Base-by-base conservation (phyloP, 2,329 filamentous ascomycete genomes). In the Nannizziopsis barbatae region DNA sequence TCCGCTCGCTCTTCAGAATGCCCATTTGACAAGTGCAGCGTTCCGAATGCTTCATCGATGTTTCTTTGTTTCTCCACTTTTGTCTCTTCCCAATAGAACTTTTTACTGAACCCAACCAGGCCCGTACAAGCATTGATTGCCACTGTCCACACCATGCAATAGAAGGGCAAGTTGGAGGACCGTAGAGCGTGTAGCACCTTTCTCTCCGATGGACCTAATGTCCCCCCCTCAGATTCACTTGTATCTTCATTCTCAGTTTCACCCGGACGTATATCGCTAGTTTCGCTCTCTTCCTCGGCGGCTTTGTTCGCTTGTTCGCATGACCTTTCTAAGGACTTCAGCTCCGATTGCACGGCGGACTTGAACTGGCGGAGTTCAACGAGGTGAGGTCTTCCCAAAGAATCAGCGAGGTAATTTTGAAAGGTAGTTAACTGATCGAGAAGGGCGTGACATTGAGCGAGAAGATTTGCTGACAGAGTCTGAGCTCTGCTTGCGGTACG, bases 121-220 rank as follows among this genome's bases (percentile, higher is more conserved):
- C 76, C 74, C 0, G 61, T 66, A 49, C 75, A 78, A 8, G 57
- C 57, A 14, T 65, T 67, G 60, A 80, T 83, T 12, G 78, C 79
- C 17, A 75, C 72, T 22, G 65, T 63, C 82, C 82, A 85, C 2
- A 84, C 70, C 5, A 76, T 72, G 53, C 78, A 73, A 47, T 80
- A 77, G 58, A 83, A 84, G 0, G 77, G 73, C 9, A 84, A 58
- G 62, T 86, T 86, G 0, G 79, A 82, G 6, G 79, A 82, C 43
- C 75, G 71, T 40, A 83, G 66, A 22, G 75, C 73, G 58, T 83
- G 77, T n/a, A 70, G 60, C 12, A 69, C 59, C 47, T 67, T 64
- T 50, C 56, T 55, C 46, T 64, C 61, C 6, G 55, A 44, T 22
- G 58, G 53, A 22, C 51, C 54, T 32, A 45, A 43, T 38, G 32